Conservation (phyloP, 2,329 filamentous ascomycete genomes). For the Ceratocystis destructans region DNA sequence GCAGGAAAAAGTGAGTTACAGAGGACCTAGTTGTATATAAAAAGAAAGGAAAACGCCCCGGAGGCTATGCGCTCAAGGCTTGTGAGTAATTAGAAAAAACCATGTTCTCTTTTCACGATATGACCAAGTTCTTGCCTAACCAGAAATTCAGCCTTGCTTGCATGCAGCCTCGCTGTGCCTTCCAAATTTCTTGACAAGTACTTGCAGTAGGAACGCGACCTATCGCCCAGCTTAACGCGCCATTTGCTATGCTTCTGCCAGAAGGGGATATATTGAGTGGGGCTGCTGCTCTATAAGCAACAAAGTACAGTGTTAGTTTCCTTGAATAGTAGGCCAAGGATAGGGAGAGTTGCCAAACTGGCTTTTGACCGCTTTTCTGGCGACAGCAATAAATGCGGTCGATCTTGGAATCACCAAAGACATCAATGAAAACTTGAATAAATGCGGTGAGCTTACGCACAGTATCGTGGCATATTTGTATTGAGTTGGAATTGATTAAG, state of each 20-base stretch:
- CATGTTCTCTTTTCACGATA: neutral
- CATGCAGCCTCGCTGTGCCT: neutral
- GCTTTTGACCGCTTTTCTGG: no score
- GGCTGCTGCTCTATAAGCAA: neutral
- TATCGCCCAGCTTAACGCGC: neutral
- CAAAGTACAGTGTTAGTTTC: no score
- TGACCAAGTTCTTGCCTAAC: neutral
- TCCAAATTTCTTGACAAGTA: neutral
- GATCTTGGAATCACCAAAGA: no score
- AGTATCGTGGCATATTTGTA: no score
- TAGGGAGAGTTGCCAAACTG: no score
- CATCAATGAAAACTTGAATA: no score
- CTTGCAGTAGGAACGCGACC: no score
- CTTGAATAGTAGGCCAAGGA: no score
- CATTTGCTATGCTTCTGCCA: neutral
- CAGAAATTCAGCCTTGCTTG: neutral
- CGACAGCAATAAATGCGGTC: no score
- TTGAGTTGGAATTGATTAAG: no score
- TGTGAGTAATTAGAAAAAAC: neutral
- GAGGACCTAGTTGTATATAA: neutral
- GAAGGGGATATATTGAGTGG: conserved; percentile 1
- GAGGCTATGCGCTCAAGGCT: neutral
- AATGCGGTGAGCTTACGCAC: no score
- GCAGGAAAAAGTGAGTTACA: neutral
- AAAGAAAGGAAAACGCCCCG: neutral